Base-by-base conservation (phyloP, 2,329 filamentous ascomycete species). In the Exutisphaerella laricina region DNA sequence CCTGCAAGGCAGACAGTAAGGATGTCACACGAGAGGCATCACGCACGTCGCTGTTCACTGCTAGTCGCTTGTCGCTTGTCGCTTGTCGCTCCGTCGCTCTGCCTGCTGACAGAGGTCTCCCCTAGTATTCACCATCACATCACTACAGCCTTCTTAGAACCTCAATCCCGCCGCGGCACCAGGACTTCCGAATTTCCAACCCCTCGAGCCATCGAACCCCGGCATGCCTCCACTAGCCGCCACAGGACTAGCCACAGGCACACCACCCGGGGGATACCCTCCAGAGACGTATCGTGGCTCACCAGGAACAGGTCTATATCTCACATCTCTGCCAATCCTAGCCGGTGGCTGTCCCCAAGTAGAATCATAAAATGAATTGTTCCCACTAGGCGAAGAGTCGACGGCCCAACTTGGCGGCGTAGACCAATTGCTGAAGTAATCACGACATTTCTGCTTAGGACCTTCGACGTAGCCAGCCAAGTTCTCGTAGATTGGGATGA, bases 401-500 rank as follows among this genome's bases (percentile, higher is more conserved):
- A 70, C 60, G 41, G 58, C 53, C 54, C 63, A 66, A n/a, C 61
- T 60, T 1, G 64, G 60, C 12, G 66, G 57, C 10, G 59, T 46
- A 29, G 55, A 61, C 61, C 67, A 72, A 2, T 58, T 60, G 16
- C 57, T 65, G 50, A 67, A 72, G 54, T 69, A 67, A 32, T 64
- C 63, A 17, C 53, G 56, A 13, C 62, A 56, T 45, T 56, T 51
- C 16, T 61, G 45, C 26, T 51, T n/a, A 21, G 60, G 50, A 43
- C 59, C 68, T 25, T 64, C 54, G 9, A 60, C 57, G 45, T 73
- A 72, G 20, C 62, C 60, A 5, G 59, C 58, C 1, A 72, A 58
- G 22, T 62, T 69, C 48, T 71, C 68, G 37, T 66, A 63, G 8
- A 71, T 48, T 2, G 66, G 62, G 5, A 70, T 60, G 39, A 71